Base-by-base conservation (phyloP, 2,329 filamentous ascomycete species). In the Phaeosphaeriaceae sp. region DNA sequence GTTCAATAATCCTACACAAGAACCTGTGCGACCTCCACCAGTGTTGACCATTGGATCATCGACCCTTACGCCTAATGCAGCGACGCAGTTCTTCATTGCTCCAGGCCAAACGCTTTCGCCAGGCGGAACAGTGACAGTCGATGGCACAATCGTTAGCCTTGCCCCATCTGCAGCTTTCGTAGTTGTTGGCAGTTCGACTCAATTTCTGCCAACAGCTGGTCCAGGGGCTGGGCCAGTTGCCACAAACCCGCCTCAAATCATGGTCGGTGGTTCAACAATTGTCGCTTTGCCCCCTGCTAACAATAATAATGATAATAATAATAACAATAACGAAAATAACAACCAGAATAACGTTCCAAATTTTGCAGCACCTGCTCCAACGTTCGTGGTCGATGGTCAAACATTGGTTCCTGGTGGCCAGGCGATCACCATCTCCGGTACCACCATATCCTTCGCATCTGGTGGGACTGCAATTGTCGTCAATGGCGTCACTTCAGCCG, bases 41-140 rank as follows among this genome's bases (percentile, higher is more conserved):
- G 48, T 77, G 6, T 49, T 79, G 29, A 77, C 73, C 1, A 58
- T 80, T 16, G 76, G 75, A 11, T 67, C 66, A 0, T 61, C 67
- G 2, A 73, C 67, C 1, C 67, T 76, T 23, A 77, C 75, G 1
- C 74, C 73, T 1, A 78, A 79, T 55, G 76, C 76, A 28, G 75
- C 76, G 3, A 78, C 76, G 1, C 76, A 79, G 33, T 79, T 75
- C 63, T 72, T 72, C 39, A 54, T 80, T 4, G 71, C 52, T 1
- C 67, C 74, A 2, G 74, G 73, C 6, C 64, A 72, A 35, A 73
- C 64, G 1, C 56, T 75, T 6, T 70, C 66, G 3, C 65, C 72
- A 15, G 73, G 77, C 12, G 76, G 75, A 1, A 66, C 68, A 9
- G 76, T 66, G 1, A 68, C 70, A 1, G 46, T 76, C 1, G 65